Base-by-base conservation (phyloP, 108 stramenopile genomes). In the Schizochytrium sp. region DNA sequence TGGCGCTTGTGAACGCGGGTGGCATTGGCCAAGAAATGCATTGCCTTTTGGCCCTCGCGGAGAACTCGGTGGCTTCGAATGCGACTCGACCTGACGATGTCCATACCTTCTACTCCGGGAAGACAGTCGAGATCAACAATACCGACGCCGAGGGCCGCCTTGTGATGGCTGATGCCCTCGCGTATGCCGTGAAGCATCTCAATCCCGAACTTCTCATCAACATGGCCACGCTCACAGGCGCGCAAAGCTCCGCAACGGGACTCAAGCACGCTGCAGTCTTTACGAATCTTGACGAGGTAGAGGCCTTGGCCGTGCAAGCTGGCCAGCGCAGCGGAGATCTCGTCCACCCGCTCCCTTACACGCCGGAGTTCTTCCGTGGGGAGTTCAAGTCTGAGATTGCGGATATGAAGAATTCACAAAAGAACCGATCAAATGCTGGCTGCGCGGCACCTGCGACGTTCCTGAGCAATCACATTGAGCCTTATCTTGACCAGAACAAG, bases 101-200 rank as follows among this genome's bases (percentile, higher is more conserved):
- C 16, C 89, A 95, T 51, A 92, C 92, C 14, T 58, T 94, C n/a
- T 94, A 95, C 89, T 95, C 95, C 28, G 97, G 97, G 55, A 95
- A 95, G 88, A 96, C 96, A 25, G 96, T 96, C 5, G 97, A 97
- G 90, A 93, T 97, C 57, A 97, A 97, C 92, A 97, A 97, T 89
- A 94, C 94, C 25, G 97, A 97, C 89, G 97, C 97, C 0, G 97
- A 96, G 91, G 97, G 97, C 0, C 89, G 97, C 18, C 91, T 97
- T 21, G 95, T 97, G 5, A 88, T 97, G 87, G 94, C 76, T 0
- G 97, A 97, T 90, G 95, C 94, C 14, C 96, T 96, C 0, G 95
- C 95, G 18, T 95, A 95, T 59, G 95, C 95, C 5, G 93, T 95
- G 41, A 93, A 95, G 48, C 94, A 96, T 88, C 92, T 93, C 21